These are phyloP conservation scores for Hypoxylon sp. DNA, from an alignment of 2,329 filamentous ascomycete species.

Conservation along the genomic window DNA sequence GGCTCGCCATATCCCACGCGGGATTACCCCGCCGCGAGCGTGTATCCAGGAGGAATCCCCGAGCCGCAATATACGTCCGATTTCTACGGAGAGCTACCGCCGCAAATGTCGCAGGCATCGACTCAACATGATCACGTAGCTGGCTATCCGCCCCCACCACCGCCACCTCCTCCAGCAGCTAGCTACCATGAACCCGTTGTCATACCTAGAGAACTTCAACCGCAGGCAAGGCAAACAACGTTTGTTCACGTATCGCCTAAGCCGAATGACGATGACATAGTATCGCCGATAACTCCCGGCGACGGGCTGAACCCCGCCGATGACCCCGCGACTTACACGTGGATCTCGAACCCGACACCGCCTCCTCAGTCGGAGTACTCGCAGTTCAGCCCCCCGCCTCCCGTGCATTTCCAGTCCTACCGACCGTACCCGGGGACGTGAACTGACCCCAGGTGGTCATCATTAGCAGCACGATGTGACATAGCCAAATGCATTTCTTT, in stretches of 20 bases:
- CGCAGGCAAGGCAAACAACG: slow-evolving; percentile 23
- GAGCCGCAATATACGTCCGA: slow-evolving; percentile 51
- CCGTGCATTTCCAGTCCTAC: slow-evolving; percentile 51
- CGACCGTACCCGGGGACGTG: slow-evolving; percentile 49
- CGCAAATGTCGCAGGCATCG: slow-evolving; percentile 46
- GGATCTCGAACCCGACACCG: slow-evolving; percentile 44
- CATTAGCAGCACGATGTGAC: neutral
- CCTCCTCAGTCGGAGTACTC: slow-evolving; percentile 48
- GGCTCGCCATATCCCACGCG: slow-evolving; percentile 26
- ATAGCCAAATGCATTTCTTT: neutral
- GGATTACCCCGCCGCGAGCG: slow-evolving; percentile 43
- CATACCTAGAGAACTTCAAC: slow-evolving; percentile 23
- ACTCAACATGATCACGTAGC: slow-evolving; percentile 30
- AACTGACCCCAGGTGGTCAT: neutral
- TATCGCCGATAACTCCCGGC: slow-evolving; percentile 40
- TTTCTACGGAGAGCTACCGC: slow-evolving; percentile 52
- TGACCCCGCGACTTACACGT: slow-evolving; percentile 40
- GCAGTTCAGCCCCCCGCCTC: slow-evolving; percentile 50
- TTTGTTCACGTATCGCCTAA: slow-evolving; percentile 31
- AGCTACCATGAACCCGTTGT: slow-evolving; percentile 22
- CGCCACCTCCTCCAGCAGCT: slow-evolving; percentile 25
- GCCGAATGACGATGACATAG: slow-evolving; percentile 41
- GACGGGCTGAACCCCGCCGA: slow-evolving; percentile 38
- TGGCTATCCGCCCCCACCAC: slow-evolving; percentile 39
- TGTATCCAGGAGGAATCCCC: slow-evolving; percentile 48